Evolutionary conservation across 306 rosid genomes (phyloP).

Genomic region (Potentilla sterilis): DNA sequence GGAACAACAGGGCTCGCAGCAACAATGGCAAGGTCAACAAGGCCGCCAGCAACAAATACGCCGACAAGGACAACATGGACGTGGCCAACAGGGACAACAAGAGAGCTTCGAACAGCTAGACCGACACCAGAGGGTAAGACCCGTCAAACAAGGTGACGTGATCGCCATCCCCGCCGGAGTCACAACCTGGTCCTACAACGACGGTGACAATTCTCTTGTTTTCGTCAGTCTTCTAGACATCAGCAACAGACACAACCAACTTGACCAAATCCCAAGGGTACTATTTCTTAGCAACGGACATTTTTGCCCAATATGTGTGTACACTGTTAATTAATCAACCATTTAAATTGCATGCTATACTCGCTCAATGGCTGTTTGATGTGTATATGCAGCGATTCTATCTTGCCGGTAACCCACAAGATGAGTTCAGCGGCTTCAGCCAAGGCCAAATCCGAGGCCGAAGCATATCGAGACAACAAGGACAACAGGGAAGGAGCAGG

Average conservation of each 20-base stretch:
- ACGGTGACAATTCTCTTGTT: constrained; percentile 33
- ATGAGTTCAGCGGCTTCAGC: constrained; percentile 31
- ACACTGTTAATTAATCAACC: background rate
- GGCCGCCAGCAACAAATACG: background rate
- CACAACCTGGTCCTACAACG: constrained; percentile 38
- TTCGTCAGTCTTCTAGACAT: constrained; percentile 41
- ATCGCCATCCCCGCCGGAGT: constrained; percentile 40
- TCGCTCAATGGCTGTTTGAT: background rate
- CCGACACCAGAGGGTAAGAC: constrained; percentile 36
- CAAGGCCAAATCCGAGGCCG: background rate
- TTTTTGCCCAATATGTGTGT: background rate
- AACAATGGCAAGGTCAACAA: background rate
- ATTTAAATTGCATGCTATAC: background rate
- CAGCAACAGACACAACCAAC: constrained; percentile 46
- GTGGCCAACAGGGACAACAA: background rate
- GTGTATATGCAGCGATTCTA: constrained; percentile 44
- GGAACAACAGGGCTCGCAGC: background rate
- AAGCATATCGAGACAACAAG: background rate
- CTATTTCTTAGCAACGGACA: background rate
- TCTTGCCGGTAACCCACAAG: constrained; percentile 54
- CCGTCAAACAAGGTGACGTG: constrained; percentile 34
- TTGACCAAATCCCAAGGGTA: constrained; percentile 58
- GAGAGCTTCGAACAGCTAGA: constrained; percentile 15
- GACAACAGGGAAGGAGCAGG: background rate
- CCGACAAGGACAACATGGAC: background rate